Evolutionary conservation across 306 rosid genomes (phyloP).

Genomic region (Sicyos baderoa): DNA sequence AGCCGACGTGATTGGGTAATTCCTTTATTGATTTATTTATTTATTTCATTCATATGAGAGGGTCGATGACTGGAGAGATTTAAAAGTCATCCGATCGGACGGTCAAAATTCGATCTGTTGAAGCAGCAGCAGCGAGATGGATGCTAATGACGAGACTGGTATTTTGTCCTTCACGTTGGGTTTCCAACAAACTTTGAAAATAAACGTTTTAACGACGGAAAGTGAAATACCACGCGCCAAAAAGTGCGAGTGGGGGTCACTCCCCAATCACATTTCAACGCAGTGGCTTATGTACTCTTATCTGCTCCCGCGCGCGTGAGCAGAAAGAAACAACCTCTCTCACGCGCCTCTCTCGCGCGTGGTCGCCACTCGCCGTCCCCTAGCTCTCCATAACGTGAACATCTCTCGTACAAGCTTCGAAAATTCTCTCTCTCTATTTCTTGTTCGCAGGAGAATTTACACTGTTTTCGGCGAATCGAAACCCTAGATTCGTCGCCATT

Average conservation of each 20-base stretch:
- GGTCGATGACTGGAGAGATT: background rate
- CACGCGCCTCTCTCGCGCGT: constrained; percentile 14
- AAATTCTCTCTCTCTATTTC: constrained; percentile 13
- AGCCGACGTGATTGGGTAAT: background rate
- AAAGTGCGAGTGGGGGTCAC: background rate
- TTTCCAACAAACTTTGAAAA: constrained; percentile 16
- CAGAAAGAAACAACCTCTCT: background rate
- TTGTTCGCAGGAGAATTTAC: constrained; percentile 13
- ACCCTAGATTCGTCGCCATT: constrained; percentile 58
- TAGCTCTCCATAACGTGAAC: constrained; percentile 14
- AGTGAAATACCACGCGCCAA: background rate
- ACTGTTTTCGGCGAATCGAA: constrained; percentile 29
- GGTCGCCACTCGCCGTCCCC: background rate
- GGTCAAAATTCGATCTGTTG: background rate
- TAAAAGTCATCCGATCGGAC: background rate
- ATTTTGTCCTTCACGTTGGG: constrained; percentile 14
- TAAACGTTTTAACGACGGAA: background rate
- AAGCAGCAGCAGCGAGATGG: background rate
- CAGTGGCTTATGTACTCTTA: background rate
- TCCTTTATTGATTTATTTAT: background rate
- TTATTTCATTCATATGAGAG: background rate
- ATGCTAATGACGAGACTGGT: constrained; percentile 6
- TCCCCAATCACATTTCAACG: background rate
- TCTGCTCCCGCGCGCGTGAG: background rate
- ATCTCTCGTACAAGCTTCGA: constrained; percentile 8